A percentile compares a stretch with the other conserved stretches of the same genome.
phyloP scores from a whole-genome alignment of 495 filamentous ascomycete species.

The Hypoxylon trugodes region DNA sequence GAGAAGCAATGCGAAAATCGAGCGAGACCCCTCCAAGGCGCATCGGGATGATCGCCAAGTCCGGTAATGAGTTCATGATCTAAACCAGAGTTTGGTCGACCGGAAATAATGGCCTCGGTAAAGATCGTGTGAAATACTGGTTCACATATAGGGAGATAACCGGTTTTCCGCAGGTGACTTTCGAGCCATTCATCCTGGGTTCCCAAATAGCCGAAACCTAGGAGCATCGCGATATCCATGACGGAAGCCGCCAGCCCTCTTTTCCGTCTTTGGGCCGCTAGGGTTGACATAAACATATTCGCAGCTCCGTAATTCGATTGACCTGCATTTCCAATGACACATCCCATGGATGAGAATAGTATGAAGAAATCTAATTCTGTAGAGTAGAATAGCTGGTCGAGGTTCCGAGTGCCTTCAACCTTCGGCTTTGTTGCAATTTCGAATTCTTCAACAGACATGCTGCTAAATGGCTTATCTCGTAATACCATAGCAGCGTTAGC shows the following conservation, averaged over 20 bases:
- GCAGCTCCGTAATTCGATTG: slow-evolving; percentile 62
- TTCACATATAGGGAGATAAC: slow-evolving; percentile 15
- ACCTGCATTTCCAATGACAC: slow-evolving; percentile 48
- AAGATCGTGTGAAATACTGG: slow-evolving; percentile 27
- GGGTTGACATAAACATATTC: slow-evolving; percentile 55
- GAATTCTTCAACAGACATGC: background rate
- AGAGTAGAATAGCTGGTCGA: background rate
- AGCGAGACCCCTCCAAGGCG: background rate
- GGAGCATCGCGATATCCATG: slow-evolving; percentile 55
- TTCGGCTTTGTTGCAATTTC: background rate
- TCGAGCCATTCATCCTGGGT: too few species aligned
- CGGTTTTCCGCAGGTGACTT: background rate
- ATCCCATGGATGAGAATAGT: background rate
- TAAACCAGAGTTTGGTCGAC: background rate
- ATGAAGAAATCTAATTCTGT: background rate
- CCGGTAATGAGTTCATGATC: background rate
- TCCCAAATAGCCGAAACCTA: slow-evolving; percentile 52
- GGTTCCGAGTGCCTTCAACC: background rate
- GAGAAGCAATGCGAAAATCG: background rate
- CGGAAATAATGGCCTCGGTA: slow-evolving; percentile 14
- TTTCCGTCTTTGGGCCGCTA: slow-evolving; percentile 43
- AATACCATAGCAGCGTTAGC: background rate
- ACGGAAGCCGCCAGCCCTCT: slow-evolving; percentile 51
- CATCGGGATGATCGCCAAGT: background rate
- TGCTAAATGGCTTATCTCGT: background rate